Base-by-base conservation (phyloP, 768 basidiomycete genomes). In the Boletellus ananiceps region DNA sequence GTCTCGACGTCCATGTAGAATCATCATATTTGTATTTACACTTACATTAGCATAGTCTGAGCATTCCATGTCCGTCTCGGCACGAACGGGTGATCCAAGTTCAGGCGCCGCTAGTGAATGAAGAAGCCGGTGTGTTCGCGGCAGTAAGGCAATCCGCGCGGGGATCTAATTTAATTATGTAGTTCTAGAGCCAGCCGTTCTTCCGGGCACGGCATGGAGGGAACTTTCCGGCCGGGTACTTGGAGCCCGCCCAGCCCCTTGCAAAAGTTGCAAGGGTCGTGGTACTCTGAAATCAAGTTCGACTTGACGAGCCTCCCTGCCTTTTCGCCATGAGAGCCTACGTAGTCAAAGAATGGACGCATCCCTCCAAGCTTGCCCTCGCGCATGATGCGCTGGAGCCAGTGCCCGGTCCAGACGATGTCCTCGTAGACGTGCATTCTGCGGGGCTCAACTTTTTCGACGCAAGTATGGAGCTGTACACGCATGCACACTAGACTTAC, bases 381-480 rank as follows among this genome's bases (percentile, higher is more conserved):
- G 70, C 75, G 0, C 58, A 66, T 25, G 68, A 85, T 51, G 78
- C 74, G 23, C 79, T 83, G n/a, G 79, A 80, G 43, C 88, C 90
- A 1, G 44, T 40, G 3, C 59, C 74, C 8, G 70, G 66, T 19
- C 65, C 73, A 21, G 71, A 74, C 32, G 76, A 92, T 43, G 75
- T 93, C 34, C 64, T 92, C 23, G 77, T 91, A 14, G 87, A 92
- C 51, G 79, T 93, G 5, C 81, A 87, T 63, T 80, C 82, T 11
- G 81, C 84, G 14, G 84, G 79, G 3, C 73, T 91, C 39, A 91
- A 91, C 64, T 91, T 87, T 70, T 89, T 89, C 62, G 82, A 83
- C 60, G 81, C 82, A 58, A 42, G 70, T 60, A 19, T 46, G 27
- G 43, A 25, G 21, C 27, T 27, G 18, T 37, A 11, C 41, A 62